phyloP scores from a whole-genome alignment of 768 basidiomycete genomes.

The Russula olivacea region DNA sequence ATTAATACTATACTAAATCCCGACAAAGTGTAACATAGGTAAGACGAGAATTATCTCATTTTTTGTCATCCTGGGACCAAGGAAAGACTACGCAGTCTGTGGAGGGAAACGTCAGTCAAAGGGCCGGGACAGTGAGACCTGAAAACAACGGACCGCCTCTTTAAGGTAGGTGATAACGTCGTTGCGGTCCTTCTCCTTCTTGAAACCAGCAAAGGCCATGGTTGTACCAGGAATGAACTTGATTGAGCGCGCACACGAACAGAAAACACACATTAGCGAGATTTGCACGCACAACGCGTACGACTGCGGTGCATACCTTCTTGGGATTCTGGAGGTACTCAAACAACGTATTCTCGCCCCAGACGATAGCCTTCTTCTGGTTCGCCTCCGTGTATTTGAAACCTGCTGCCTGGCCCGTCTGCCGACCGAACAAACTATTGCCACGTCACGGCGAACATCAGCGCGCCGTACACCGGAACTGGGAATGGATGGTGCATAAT shows the following conservation, averaged over 20 bases:
- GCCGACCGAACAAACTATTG: constrained; percentile 69
- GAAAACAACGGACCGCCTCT: constrained; percentile 49
- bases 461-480: neutral
- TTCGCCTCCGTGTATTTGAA: constrained; percentile 94
- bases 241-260: constrained; percentile 27
- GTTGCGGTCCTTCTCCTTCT: constrained; percentile 97
- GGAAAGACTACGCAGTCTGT: constrained; percentile 29
- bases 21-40: constrained; percentile 25
- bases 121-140: neutral
- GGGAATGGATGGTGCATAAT: neutral
- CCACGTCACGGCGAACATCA: constrained; percentile 12
- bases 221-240: constrained; percentile 95
- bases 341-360: constrained; percentile 86
- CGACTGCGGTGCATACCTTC: constrained; percentile 52
- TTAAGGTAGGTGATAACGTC: constrained; percentile 87
- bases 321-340: constrained; percentile 97
- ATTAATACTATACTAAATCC: constrained; percentile 32
- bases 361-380: constrained; percentile 86
- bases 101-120: neutral
- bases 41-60: constrained; percentile 13
- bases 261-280: neutral
- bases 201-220: constrained; percentile 98
- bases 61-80: constrained; percentile 21
- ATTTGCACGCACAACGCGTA: neutral
- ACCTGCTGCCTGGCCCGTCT: constrained; percentile 78